Evolutionary conservation across 1,284 basidiomycete species (phyloP).

Genomic region (Heterobasidion parviporum): DNA sequence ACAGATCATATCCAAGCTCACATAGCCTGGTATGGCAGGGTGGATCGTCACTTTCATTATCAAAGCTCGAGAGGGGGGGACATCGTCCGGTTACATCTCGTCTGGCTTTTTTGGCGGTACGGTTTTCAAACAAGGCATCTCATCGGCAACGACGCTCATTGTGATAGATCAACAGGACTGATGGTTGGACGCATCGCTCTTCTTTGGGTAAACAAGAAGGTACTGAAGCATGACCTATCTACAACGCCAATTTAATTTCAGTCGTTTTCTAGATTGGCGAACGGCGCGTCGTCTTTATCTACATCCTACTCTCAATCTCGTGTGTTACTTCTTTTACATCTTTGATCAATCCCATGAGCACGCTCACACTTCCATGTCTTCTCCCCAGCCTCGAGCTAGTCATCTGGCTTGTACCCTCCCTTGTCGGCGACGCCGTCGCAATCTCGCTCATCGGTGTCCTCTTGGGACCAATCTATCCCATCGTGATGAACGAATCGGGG

Average conservation of each 20-base stretch:
- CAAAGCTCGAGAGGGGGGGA: slow-evolving; percentile 34
- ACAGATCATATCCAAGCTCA: neutral
- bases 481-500: slow-evolving; percentile 40
- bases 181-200: slow-evolving; percentile 35
- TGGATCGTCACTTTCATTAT: slow-evolving; percentile 46
- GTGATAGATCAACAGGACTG: slow-evolving; percentile 23
- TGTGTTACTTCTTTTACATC: neutral
- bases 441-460: slow-evolving; percentile 48
- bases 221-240: slow-evolving; percentile 29
- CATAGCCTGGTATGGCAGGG: slow-evolving; percentile 6
- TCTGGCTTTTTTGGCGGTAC: slow-evolving; percentile 43
- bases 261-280: slow-evolving; percentile 23
- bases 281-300: slow-evolving; percentile 13
- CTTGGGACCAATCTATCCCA: slow-evolving; percentile 43
- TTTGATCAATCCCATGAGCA: neutral
- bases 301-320: neutral
- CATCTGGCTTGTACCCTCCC: slow-evolving; percentile 50
- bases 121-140: too few species aligned
- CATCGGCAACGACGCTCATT: too few species aligned
- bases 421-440: slow-evolving; percentile 42
- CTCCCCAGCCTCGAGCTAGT: slow-evolving; percentile 40
- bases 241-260: slow-evolving; percentile 28
- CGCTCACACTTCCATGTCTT: neutral
- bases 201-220: slow-evolving; percentile 39
- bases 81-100: slow-evolving; percentile 41